phyloP scores from a whole-genome alignment of 1,284 basidiomycete genomes.

The Cystobasidium pallidum region DNA sequence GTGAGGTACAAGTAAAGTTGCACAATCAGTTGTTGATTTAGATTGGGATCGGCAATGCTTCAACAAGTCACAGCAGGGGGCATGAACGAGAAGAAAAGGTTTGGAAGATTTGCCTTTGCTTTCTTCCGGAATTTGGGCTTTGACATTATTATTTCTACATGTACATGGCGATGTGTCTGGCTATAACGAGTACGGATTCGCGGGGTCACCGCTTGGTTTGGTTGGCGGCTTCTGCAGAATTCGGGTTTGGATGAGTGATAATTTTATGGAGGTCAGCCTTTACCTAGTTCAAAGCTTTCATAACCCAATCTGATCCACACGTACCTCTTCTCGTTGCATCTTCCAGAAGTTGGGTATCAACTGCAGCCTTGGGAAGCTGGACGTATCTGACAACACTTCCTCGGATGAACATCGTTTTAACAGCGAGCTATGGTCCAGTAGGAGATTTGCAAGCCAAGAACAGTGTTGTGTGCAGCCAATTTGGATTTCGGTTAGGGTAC shows the following conservation, averaged over 20 bases:
- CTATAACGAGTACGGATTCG: too few species aligned
- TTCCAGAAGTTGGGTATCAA: conserved; percentile 94
- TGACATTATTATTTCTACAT: too few species aligned
- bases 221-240: conserved; percentile 39
- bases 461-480: neutral
- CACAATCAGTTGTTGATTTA: too few species aligned
- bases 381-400: conserved; percentile 98
- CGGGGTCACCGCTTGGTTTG: conserved; percentile 41
- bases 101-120: neutral
- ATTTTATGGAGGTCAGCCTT: too few species aligned
- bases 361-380: conserved; percentile 85
- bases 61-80: too few species aligned
- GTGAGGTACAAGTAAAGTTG: too few species aligned
- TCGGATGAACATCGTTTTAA: conserved; percentile 98
- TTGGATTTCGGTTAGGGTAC: neutral
- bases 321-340: conserved; percentile 89
- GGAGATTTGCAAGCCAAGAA: neutral
- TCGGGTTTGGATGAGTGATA: too few species aligned
- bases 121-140: too few species aligned
- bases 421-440: conserved; percentile 74
- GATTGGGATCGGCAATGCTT: too few species aligned
- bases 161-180: too few species aligned
- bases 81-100: neutral
- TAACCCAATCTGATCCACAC: conserved; percentile 45
- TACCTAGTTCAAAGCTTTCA: too few species aligned